Conservation (phyloP, 73 alveolate genomes). For the Paramecium octaurelia region DNA sequence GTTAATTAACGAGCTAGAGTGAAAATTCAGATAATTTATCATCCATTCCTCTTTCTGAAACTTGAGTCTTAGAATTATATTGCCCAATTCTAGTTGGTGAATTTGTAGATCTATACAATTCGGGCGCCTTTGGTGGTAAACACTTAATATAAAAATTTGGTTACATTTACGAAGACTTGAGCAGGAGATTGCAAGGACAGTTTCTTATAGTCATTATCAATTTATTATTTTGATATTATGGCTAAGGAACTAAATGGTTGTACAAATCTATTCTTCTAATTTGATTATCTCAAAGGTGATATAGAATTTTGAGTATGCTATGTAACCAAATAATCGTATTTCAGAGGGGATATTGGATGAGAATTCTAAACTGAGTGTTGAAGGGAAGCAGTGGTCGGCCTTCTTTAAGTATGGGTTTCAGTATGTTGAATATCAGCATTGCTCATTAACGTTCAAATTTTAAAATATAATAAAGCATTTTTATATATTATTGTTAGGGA, state of each 20-base stretch:
- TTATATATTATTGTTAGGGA: not conserved
- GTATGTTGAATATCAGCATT: not conserved
- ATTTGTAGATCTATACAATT: not conserved
- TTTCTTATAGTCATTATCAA: not conserved
- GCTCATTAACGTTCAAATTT: not conserved
- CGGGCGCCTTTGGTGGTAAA: conserved; percentile 9
- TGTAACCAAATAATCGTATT: not conserved
- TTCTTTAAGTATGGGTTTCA: not conserved
- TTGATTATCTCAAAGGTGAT: not conserved
- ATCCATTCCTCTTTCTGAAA: not conserved
- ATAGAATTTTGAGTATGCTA: not conserved
- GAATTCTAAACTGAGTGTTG: not conserved
- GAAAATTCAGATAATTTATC: not conserved
- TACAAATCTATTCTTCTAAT: not conserved
- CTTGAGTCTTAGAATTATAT: not conserved
- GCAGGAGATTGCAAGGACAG: not conserved
- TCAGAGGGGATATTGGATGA: not conserved
- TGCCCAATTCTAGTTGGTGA: not conserved
- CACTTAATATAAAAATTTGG: not conserved
- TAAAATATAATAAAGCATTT: not conserved
- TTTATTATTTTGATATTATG: not conserved
- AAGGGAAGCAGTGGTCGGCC: not conserved
- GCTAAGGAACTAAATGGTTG: not conserved
- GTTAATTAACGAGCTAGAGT: not conserved
- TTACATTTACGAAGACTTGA: not conserved